Percentiles rank a stretch among this genome's conserved stretches.
These are phyloP conservation scores for Purshia tridentata DNA, from an alignment of 306 rosid species.

Conservation along the genomic window DNA sequence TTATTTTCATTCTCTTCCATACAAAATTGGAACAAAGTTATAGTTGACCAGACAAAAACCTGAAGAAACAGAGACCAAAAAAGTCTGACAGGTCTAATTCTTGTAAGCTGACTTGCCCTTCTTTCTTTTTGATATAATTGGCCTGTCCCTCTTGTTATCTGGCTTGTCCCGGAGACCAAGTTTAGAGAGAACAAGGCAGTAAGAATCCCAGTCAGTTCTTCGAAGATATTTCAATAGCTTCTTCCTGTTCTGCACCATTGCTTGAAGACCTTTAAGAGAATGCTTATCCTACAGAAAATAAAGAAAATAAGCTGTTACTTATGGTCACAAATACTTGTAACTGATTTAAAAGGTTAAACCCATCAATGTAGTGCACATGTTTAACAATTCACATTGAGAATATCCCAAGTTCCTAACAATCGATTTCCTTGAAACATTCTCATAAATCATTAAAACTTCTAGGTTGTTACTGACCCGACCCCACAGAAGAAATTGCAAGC, in stretches of 20 bases:
- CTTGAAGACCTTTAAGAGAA: constrained; percentile 80
- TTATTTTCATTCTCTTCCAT: neutral
- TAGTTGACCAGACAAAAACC: neutral
- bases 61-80: neutral
- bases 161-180: constrained; percentile 90
- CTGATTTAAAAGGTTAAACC: neutral
- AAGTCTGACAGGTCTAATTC: neutral
- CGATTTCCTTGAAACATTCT: too few relatives aligned
- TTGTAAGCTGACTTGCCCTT: neutral
- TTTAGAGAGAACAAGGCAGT: constrained; percentile 73
- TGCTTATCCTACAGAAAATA: constrained; percentile 68
- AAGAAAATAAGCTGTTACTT: constrained; percentile 1
- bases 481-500: too few relatives aligned
- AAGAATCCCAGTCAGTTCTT: constrained; percentile 93
- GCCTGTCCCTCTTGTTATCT: constrained; percentile 37
- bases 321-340: neutral
- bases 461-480: too few relatives aligned
- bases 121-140: too few relatives aligned
- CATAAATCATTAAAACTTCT: too few relatives aligned
- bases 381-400: too few relatives aligned
- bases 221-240: constrained; percentile 79
- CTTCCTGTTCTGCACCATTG: constrained; percentile 87
- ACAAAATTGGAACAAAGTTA: neutral
- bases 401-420: too few relatives aligned
- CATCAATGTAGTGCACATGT: neutral